Evolutionary conservation across 257 asterid species (phyloP).

Genomic region (Plantago elongata): DNA sequence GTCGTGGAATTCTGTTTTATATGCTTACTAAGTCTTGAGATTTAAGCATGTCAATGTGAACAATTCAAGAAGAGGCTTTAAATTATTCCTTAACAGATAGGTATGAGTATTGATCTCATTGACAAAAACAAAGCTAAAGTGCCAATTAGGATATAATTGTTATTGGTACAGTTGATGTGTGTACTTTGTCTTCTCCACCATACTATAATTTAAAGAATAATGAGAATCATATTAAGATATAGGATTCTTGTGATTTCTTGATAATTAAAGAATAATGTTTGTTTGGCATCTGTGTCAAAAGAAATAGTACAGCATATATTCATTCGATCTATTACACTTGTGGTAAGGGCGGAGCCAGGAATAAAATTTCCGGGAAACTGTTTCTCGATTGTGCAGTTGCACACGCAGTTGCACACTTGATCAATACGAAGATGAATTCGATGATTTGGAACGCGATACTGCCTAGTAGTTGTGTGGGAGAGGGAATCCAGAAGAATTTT

Average conservation of each 20-base stretch:
- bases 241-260: constrained; percentile 23
- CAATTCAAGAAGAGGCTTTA: constrained; percentile 18
- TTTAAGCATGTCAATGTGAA: constrained; percentile 38
- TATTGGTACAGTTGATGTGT: constrained; percentile 6
- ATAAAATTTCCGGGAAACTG: too few relatives aligned
- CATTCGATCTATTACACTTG: too few relatives aligned
- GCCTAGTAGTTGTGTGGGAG: too few relatives aligned
- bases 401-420: too few relatives aligned
- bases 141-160: constrained; percentile 6
- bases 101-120: constrained; percentile 37
- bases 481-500: too few relatives aligned
- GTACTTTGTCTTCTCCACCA: constrained; percentile 32
- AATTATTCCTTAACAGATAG: constrained; percentile 53
- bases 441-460: too few relatives aligned
- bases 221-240: constrained; percentile 13
- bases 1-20: constrained; percentile 21
- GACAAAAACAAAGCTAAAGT: constrained; percentile 51
- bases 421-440: too few relatives aligned
- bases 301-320: too few relatives aligned
- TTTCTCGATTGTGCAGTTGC: too few relatives aligned
- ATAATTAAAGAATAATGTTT: constrained; percentile 36
- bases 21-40: constrained; percentile 35
- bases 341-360: too few relatives aligned
- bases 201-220: background rate
- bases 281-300: constrained; percentile 36